Conservation (phyloP, 306 rosid genomes). For the Boehmeria nivea region DNA sequence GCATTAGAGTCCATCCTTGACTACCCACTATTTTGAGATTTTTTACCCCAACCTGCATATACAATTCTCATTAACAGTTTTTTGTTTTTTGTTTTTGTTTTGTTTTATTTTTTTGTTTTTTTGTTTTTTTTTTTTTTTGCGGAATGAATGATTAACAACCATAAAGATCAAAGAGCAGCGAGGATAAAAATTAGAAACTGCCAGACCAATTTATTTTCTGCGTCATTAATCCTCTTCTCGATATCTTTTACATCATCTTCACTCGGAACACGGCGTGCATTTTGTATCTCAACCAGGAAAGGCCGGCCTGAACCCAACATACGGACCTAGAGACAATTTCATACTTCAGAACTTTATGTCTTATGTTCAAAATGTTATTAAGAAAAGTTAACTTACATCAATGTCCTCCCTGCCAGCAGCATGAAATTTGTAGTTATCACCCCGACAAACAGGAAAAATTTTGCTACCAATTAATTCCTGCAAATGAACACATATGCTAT, state of each 20-base stretch:
- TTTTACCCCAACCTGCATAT: conserved; percentile 64
- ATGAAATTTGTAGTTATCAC: conserved; percentile 86
- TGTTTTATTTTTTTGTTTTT: too few species aligned
- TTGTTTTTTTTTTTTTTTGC: too few species aligned
- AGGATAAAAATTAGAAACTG: conserved; percentile 10
- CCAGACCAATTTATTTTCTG: conserved; percentile 68
- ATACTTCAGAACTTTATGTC: conserved; percentile 24
- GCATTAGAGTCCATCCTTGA: conserved; percentile 77
- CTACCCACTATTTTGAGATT: conserved; percentile 72
- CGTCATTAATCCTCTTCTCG: conserved; percentile 50
- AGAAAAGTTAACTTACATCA: conserved; percentile 49
- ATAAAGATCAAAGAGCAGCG: conserved; percentile 8
- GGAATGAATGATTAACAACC: not conserved
- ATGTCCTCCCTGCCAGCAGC: conserved; percentile 98
- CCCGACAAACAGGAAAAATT: conserved; percentile 60
- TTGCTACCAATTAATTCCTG: conserved; percentile 76
- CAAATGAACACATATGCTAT: conserved; percentile 31
- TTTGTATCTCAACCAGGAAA: conserved; percentile 85
- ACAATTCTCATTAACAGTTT: conserved; percentile 1
- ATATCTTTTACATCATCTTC: conserved; percentile 44
- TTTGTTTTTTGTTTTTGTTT: too few species aligned
- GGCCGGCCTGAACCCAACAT: conserved; percentile 97
- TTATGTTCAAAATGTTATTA: conserved; percentile 13
- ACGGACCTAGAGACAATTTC: conserved; percentile 53
- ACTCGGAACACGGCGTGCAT: conserved; percentile 52